A percentile compares a stretch with the other conserved stretches of the same genome.
These are phyloP conservation scores for Globisporangium nodosum DNA, from an alignment of 352 stramenopile genomes.

Conservation along the genomic window DNA sequence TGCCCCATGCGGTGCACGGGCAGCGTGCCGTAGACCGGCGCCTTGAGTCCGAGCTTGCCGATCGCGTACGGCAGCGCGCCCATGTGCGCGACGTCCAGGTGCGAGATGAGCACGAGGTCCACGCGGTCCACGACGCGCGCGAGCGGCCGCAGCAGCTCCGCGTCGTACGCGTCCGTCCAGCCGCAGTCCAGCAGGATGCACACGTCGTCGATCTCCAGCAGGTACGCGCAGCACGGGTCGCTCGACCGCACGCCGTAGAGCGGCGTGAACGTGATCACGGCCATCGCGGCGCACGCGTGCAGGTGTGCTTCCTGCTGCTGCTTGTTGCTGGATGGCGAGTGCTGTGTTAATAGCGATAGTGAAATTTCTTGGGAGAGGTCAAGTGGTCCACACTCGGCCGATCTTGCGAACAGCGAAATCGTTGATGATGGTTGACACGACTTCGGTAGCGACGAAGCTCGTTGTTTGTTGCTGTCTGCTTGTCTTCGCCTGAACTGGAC, in stretches of 20 bases:
- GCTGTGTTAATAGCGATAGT: too few relatives aligned
- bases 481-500: too few relatives aligned
- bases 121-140: conserved; percentile 79
- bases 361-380: neutral
- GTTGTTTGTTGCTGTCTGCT: neutral
- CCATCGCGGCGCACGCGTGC: conserved; percentile 31
- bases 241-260: conserved; percentile 83
- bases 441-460: neutral
- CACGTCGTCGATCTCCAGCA: conserved; percentile 90
- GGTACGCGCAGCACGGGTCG: conserved; percentile 78
- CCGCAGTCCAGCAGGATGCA: conserved; percentile 90
- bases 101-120: conserved; percentile 88
- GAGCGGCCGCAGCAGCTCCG: conserved; percentile 78
- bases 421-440: too few relatives aligned
- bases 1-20: conserved; percentile 96
- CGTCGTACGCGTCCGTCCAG: conserved; percentile 87
- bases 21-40: conserved; percentile 92
- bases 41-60: conserved; percentile 75
- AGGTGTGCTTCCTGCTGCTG: too few relatives aligned
- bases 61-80: conserved; percentile 87
- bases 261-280: conserved; percentile 89
- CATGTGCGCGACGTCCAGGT: conserved; percentile 88
- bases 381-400: neutral
- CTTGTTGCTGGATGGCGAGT: too few relatives aligned
- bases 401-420: neutral